Evolutionary conservation across 805 yeast genomes (phyloP).

Genomic region (Wickerhamiella dianesei): DNA sequence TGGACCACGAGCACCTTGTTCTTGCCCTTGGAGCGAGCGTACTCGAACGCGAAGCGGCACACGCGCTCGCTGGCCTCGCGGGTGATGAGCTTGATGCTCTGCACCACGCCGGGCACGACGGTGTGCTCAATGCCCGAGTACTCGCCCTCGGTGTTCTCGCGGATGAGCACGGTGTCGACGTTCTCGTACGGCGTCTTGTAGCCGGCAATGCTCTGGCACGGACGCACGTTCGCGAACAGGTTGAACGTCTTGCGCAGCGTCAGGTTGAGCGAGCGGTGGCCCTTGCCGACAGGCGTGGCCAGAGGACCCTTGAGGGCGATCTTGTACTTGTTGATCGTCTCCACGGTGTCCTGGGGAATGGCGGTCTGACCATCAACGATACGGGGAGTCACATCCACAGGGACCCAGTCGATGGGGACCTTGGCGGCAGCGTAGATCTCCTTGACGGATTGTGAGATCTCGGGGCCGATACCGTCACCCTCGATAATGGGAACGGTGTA

Average conservation of each 20-base stretch:
- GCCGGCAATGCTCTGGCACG: conserved; percentile 87
- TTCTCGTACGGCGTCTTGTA: conserved; percentile 79
- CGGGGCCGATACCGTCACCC: conserved; percentile 97
- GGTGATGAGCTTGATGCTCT: conserved; percentile 93
- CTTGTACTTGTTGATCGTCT: conserved; percentile 80
- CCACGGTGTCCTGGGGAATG: conserved; percentile 82
- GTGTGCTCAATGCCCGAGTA: conserved; percentile 96
- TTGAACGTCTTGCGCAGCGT: conserved; percentile 95
- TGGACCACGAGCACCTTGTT: conserved; percentile 88
- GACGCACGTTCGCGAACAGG: conserved; percentile 94
- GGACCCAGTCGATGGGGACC: conserved; percentile 95
- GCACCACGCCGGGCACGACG: conserved; percentile 83
- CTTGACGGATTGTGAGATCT: conserved; percentile 89
- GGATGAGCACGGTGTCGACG: conserved; percentile 78
- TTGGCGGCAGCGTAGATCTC: conserved; percentile 85
- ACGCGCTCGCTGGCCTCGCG: conserved; percentile 93
- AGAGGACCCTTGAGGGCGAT: conserved; percentile 97
- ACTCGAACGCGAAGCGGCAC: conserved; percentile 92
- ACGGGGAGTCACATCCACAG: conserved; percentile 89
- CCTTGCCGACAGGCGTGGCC: conserved; percentile 98
- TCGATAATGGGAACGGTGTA: conserved; percentile 91
- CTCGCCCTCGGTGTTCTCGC: conserved; percentile 99
- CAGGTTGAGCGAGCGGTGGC: conserved; percentile 93
- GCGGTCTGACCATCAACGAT: conserved; percentile 87
- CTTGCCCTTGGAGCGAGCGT: conserved; percentile 79